These are phyloP conservation scores for Tephrocybe sp. DNA, from an alignment of 768 basidiomycete genomes.

Conservation along the genomic window DNA sequence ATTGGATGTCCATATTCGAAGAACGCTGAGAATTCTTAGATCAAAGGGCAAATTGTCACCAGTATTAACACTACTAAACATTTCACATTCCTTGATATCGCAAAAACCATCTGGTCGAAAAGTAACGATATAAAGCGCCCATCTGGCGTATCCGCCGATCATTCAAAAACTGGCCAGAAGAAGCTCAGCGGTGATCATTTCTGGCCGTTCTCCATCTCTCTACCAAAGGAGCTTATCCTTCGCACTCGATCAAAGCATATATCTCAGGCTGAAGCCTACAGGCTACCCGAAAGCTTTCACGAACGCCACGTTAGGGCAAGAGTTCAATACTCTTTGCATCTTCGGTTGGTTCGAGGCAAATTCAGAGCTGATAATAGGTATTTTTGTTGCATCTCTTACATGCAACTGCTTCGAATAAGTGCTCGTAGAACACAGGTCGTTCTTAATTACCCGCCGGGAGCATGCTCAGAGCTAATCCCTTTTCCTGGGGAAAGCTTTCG, in stretches of 20 bases:
- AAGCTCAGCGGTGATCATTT: constrained; percentile 31
- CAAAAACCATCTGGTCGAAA: constrained; percentile 36
- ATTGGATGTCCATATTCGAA: neutral
- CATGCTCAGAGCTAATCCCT: constrained; percentile 29
- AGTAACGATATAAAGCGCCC: constrained; percentile 28
- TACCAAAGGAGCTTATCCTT: constrained; percentile 36
- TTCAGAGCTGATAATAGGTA: constrained; percentile 35
- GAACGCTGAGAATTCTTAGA: constrained; percentile 19
- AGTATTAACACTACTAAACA: constrained; percentile 33
- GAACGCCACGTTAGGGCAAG: constrained; percentile 36
- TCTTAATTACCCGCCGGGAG: constrained; percentile 33
- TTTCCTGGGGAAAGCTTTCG: constrained; percentile 32
- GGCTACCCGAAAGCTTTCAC: constrained; percentile 37
- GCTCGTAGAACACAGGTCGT: constrained; percentile 26
- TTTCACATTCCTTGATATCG: constrained; percentile 32
- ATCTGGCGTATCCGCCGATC: neutral
- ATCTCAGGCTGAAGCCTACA: constrained; percentile 21
- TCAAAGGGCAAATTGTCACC: constrained; percentile 37
- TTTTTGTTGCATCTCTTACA: neutral
- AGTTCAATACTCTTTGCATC: constrained; percentile 32
- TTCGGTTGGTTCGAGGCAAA: constrained; percentile 30
- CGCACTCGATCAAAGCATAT: constrained; percentile 15
- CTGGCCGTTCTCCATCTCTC: constrained; percentile 36
- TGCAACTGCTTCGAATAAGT: neutral
- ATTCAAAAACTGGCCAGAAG: constrained; percentile 18